These are phyloP conservation scores for Rhododendron mucronatum DNA, from an alignment of 148 eudicot genomes.

Conservation along the genomic window DNA sequence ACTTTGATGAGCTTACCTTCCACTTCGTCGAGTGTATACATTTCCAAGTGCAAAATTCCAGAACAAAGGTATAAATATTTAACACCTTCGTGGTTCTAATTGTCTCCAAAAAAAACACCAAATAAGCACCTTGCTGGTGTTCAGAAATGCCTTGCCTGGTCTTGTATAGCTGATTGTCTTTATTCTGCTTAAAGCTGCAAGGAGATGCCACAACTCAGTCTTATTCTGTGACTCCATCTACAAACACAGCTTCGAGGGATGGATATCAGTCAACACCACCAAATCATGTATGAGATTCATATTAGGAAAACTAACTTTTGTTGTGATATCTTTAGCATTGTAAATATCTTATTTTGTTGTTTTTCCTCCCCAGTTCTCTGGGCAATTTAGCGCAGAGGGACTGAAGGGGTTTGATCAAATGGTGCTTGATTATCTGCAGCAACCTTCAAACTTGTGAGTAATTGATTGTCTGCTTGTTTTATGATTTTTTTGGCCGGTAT, in stretches of 20 bases:
- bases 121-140: background rate
- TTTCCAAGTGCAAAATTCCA: constrained; percentile 54
- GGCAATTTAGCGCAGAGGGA: constrained; percentile 62
- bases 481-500: background rate
- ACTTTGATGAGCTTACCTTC: constrained; percentile 71
- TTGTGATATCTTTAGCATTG: background rate
- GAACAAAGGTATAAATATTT: constrained; percentile 44
- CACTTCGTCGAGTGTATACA: constrained; percentile 80
- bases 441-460: constrained; percentile 65
- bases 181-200: constrained; percentile 35
- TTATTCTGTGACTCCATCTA: constrained; percentile 35
- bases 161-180: background rate
- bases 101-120: background rate
- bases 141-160: background rate
- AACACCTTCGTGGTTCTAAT: background rate
- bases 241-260: constrained; percentile 36
- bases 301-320: background rate
- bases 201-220: constrained; percentile 35
- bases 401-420: constrained; percentile 61
- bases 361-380: constrained; percentile 32
- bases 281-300: constrained; percentile 35
- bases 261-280: constrained; percentile 50
- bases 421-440: constrained; percentile 63
- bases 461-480: background rate
- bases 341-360: background rate